phyloP scores from a whole-genome alignment of 768 basidiomycete genomes.

The Heimioporus sp. region DNA sequence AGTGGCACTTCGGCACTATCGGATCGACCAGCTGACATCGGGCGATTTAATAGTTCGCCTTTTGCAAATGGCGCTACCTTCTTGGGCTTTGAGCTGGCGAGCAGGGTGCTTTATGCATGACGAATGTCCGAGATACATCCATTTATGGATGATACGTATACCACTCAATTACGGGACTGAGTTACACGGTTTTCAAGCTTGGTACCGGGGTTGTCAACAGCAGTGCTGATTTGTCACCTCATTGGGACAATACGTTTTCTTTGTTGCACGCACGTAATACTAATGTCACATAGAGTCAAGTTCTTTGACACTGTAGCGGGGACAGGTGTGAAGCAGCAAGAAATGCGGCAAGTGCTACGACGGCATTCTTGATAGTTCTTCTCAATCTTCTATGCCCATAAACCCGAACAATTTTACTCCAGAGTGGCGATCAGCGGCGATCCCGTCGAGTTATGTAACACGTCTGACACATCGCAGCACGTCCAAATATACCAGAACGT shows the following conservation, averaged over 20 bases:
- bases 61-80: slow-evolving; percentile 98
- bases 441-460: no score
- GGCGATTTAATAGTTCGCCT: slow-evolving; percentile 59
- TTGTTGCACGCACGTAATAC: not conserved
- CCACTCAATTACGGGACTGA: not conserved
- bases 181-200: not conserved
- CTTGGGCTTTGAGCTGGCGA: slow-evolving; percentile 93
- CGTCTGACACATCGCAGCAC: no score
- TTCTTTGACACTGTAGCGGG: not conserved
- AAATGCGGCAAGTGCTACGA: not conserved
- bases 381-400: no score
- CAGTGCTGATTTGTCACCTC: not conserved
- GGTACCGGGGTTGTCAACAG: no score
- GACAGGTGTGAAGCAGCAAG: not conserved
- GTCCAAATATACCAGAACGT: no score
- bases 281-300: not conserved
- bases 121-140: not conserved
- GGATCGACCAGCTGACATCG: slow-evolving; percentile 4
- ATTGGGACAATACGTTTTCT: not conserved
- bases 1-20: slow-evolving; percentile 22
- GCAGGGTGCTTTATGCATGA: slow-evolving; percentile 55
- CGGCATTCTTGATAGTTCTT: no score
- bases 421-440: no score
- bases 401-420: no score
- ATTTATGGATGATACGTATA: not conserved